Percentiles rank a stretch among this genome's conserved stretches.
These are phyloP conservation scores for Petasospora rhodanensis DNA, from an alignment of 1,139 yeast genomes.

Conservation along the genomic window DNA sequence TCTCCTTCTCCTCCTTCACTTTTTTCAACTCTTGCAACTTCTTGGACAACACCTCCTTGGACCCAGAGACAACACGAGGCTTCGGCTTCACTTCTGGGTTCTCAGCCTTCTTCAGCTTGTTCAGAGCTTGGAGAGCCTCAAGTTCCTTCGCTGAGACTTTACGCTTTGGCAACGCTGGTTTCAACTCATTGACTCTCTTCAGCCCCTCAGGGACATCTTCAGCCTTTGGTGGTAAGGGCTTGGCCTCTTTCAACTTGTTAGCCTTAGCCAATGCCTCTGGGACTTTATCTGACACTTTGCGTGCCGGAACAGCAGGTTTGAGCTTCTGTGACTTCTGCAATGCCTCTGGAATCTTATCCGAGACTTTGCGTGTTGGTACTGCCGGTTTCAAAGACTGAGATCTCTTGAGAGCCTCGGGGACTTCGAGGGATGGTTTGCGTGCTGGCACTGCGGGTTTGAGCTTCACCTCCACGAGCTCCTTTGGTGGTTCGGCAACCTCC, in stretches of 20 bases:
- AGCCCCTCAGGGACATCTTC: constrained; percentile 16
- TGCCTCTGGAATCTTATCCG: constrained; percentile 24
- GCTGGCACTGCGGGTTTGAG: constrained; percentile 26
- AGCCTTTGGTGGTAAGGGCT: constrained; percentile 5
- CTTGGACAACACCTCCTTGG: constrained; percentile 11
- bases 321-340: constrained; percentile 12
- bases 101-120: constrained; percentile 9
- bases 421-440: constrained; percentile 19
- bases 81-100: constrained; percentile 23
- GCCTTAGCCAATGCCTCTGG: constrained; percentile 14
- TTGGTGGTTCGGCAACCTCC: background rate
- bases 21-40: constrained; percentile 13
- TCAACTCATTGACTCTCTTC: constrained; percentile 11
- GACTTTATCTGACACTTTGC: constrained; percentile 5
- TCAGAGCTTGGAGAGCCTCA: constrained; percentile 29
- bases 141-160: constrained; percentile 19
- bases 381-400: constrained; percentile 22
- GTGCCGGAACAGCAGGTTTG: constrained; percentile 11
- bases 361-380: constrained; percentile 21
- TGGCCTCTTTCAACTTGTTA: constrained; percentile 6
- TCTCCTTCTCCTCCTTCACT: constrained; percentile 2
- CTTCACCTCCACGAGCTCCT: constrained; percentile 15
- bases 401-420: constrained; percentile 23
- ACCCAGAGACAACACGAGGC: constrained; percentile 11
- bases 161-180: constrained; percentile 20